Evolutionary conservation across 2,329 filamentous ascomycete species (phyloP).

Genomic region (Trichoderma simmonsii): DNA sequence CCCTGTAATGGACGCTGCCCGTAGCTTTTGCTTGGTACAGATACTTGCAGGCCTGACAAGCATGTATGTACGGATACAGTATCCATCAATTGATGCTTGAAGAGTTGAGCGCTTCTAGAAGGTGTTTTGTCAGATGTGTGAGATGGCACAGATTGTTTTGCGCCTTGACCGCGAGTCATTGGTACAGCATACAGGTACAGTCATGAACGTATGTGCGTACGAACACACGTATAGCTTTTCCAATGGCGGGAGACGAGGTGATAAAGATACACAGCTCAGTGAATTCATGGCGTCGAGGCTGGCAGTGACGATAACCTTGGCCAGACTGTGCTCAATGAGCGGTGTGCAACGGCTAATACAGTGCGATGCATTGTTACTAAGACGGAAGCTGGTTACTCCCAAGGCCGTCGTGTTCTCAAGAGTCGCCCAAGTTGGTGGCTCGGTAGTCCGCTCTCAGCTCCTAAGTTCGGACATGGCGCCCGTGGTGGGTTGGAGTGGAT

Average conservation of each 20-base stretch:
- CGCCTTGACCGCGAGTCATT: not conserved
- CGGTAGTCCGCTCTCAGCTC: conserved; percentile 7
- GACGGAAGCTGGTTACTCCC: not conserved
- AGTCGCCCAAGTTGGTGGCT: not conserved
- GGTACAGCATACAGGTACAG: not conserved
- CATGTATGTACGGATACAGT: not conserved
- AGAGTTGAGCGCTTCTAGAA: conserved; percentile 5
- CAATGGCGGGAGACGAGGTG: not conserved
- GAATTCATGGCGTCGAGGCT: conserved; percentile 16
- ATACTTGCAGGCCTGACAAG: not conserved
- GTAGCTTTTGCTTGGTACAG: not conserved
- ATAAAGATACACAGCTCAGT: not conserved
- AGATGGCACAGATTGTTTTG: not conserved
- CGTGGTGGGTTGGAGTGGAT: conserved; percentile 16
- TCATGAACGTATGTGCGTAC: not conserved
- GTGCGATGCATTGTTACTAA: conserved; percentile 22
- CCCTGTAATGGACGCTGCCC: not conserved
- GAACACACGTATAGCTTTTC: too few species aligned
- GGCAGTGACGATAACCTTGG: conserved; percentile 25
- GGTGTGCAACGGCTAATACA: conserved; percentile 26
- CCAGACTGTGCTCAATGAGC: conserved; percentile 20
- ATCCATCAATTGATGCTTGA: not conserved
- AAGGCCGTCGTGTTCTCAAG: not conserved
- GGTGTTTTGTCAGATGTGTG: not conserved
- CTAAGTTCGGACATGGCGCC: conserved; percentile 14